Evolutionary conservation across 2,329 filamentous ascomycete genomes (phyloP).

Genomic region (Aciculosporium take): DNA sequence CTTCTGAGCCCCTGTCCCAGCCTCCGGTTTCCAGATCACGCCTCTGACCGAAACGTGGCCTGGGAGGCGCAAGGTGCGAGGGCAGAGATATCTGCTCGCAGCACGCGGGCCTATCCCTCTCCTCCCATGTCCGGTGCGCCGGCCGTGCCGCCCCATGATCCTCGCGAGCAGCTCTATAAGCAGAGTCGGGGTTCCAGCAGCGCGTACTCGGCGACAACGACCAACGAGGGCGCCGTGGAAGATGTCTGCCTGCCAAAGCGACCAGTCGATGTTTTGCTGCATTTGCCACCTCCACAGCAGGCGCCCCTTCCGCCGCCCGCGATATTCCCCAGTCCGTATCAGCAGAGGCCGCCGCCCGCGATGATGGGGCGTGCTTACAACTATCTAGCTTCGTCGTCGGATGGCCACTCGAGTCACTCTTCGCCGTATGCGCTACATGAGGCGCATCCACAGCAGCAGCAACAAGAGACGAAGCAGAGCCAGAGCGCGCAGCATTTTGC

Average conservation of each 20-base stretch:
- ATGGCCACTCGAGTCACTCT: slow-evolving; percentile 13
- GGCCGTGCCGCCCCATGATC: slow-evolving; percentile 42
- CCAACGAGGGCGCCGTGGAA: slow-evolving; percentile 26
- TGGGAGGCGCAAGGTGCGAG: slow-evolving; percentile 4
- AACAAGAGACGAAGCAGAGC: slow-evolving; percentile 5
- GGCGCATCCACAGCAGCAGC: no score
- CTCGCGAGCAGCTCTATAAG: slow-evolving; percentile 43
- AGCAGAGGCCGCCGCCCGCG: slow-evolving; percentile 14
- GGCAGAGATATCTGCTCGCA: slow-evolving; percentile 38
- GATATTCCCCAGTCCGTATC: slow-evolving; percentile 9
- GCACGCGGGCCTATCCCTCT: slow-evolving; percentile 51
- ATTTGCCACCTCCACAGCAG: slow-evolving; percentile 12
- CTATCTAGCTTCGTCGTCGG: slow-evolving; percentile 12
- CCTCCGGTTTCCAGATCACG: slow-evolving; percentile 37
- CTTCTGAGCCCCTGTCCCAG: slow-evolving; percentile 46
- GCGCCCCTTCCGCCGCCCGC: slow-evolving; percentile 12
- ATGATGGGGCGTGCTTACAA: slow-evolving; percentile 11
- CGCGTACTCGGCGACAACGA: slow-evolving; percentile 30
- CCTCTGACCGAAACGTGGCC: slow-evolving; percentile 23
- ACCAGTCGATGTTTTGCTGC: slow-evolving; percentile 12
- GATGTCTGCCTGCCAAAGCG: slow-evolving; percentile 30
- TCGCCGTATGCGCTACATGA: slow-evolving; percentile 13
- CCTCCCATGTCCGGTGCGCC: slow-evolving; percentile 63
- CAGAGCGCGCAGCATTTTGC: slow-evolving; percentile 11
- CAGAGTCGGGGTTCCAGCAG: slow-evolving; percentile 31